These are phyloP conservation scores for Theobroma grandiflorum DNA, from an alignment of 441 rosid species.

Conservation along the genomic window DNA sequence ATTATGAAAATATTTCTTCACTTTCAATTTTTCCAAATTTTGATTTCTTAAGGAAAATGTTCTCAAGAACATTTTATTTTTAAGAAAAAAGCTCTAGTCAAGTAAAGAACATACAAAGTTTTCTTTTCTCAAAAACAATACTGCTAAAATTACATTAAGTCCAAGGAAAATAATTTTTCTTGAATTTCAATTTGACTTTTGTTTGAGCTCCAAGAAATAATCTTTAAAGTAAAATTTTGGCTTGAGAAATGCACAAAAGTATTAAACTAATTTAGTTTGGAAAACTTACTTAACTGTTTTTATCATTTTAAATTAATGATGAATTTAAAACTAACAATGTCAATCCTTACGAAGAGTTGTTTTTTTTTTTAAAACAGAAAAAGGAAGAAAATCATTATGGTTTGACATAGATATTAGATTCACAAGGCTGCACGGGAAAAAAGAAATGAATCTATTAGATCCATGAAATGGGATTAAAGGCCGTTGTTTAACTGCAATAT, in stretches of 20 bases:
- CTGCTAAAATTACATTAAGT: no score
- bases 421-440: conserved; percentile 7
- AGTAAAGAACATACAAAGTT: no score
- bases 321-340: background rate
- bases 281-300: background rate
- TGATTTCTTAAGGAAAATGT: no score
- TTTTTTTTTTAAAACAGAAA: background rate
- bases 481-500: background rate
- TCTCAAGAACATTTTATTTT: no score
- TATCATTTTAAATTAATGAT: background rate
- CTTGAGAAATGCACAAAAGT: background rate
- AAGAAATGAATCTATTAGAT: conserved; percentile 8
- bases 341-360: background rate
- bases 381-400: background rate
- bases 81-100: no score
- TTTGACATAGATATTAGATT: background rate
- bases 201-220: no score
- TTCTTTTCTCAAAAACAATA: no score
- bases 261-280: conserved; percentile 3
- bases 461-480: background rate
- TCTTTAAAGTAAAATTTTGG: no score
- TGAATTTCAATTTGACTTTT: no score
- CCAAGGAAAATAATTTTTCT: no score
- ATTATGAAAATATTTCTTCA: no score
- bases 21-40: no score